Conservation (phyloP, 2,329 filamentous ascomycete species). For the Elsinoe batatas region DNA sequence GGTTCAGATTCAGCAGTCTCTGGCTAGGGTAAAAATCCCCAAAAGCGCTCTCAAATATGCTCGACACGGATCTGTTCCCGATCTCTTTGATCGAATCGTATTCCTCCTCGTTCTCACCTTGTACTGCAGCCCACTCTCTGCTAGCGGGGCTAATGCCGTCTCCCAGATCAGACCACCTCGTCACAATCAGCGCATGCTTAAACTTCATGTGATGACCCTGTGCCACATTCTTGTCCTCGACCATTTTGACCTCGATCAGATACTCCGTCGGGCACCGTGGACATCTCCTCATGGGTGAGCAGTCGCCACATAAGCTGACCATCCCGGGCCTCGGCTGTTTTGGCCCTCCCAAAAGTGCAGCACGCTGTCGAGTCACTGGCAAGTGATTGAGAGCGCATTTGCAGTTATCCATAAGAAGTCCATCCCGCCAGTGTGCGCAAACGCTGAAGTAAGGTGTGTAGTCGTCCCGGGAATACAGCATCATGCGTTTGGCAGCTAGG, state of each 20-base stretch:
- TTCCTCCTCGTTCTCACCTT: constrained; percentile 32
- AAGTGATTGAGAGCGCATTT: constrained; percentile 54
- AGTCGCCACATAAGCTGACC: constrained; percentile 44
- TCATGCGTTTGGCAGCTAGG: constrained; percentile 42
- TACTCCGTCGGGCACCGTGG: constrained; percentile 55
- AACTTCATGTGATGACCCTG: constrained; percentile 37
- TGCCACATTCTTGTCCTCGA: constrained; percentile 40
- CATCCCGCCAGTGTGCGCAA: constrained; percentile 54
- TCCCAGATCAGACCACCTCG: constrained; percentile 53
- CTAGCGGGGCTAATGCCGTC: constrained; percentile 42
- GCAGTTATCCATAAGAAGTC: constrained; percentile 48
- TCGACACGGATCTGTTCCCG: constrained; percentile 47
- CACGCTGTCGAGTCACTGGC: constrained; percentile 35
- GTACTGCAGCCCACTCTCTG: constrained; percentile 48
- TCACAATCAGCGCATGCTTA: constrained; percentile 51
- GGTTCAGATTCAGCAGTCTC: constrained; percentile 50
- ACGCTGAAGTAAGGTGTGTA: constrained; percentile 54
- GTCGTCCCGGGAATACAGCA: constrained; percentile 51
- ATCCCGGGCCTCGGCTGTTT: constrained; percentile 24
- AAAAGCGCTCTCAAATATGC: constrained; percentile 49
- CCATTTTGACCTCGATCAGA: constrained; percentile 49
- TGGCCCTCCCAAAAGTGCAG: constrained; percentile 16
- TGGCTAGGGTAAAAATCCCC: constrained; percentile 46
- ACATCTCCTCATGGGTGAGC: constrained; percentile 50
- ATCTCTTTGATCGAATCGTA: constrained; percentile 48